Conservation (phyloP, 352 stramenopile species). For the Phytophthora pluvialis region DNA sequence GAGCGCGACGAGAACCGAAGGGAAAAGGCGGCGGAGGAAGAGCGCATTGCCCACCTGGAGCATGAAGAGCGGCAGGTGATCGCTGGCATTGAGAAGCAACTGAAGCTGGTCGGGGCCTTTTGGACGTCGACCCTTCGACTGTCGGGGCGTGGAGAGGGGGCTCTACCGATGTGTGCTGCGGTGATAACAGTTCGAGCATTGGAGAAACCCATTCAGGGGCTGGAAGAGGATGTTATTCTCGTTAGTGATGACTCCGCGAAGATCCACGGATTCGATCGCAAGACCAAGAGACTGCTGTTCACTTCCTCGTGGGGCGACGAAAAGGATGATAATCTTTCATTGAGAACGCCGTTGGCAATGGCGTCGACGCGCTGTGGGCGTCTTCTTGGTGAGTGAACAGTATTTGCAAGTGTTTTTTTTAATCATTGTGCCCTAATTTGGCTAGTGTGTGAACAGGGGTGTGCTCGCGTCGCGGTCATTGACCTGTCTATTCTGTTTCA, state of each 20-base stretch:
- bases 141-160: background rate
- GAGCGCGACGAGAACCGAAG: constrained; percentile 38
- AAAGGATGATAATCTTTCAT: constrained; percentile 1
- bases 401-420: background rate
- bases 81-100: constrained; percentile 46
- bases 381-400: constrained; percentile 29
- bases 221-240: constrained; percentile 46
- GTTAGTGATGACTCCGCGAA: constrained; percentile 37
- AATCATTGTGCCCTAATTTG: constrained; percentile 17
- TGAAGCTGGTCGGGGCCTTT: constrained; percentile 58
- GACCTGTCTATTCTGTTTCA: constrained; percentile 48
- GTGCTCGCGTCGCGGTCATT: constrained; percentile 29
- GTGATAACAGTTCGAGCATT: constrained; percentile 31
- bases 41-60: constrained; percentile 55
- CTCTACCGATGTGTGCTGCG: constrained; percentile 34
- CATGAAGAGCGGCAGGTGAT: constrained; percentile 40
- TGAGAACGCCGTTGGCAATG: constrained; percentile 30
- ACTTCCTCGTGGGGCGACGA: constrained; percentile 21
- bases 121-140: constrained; percentile 48
- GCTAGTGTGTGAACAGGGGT: constrained; percentile 49
- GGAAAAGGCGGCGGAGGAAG: constrained; percentile 38
- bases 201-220: constrained; percentile 35
- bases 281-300: constrained; percentile 32
- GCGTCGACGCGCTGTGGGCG: constrained; percentile 29
- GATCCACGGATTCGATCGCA: constrained; percentile 44